Evolutionary conservation across 1,139 yeast species (phyloP).

Genomic region (Geotrichum aggregatum): DNA sequence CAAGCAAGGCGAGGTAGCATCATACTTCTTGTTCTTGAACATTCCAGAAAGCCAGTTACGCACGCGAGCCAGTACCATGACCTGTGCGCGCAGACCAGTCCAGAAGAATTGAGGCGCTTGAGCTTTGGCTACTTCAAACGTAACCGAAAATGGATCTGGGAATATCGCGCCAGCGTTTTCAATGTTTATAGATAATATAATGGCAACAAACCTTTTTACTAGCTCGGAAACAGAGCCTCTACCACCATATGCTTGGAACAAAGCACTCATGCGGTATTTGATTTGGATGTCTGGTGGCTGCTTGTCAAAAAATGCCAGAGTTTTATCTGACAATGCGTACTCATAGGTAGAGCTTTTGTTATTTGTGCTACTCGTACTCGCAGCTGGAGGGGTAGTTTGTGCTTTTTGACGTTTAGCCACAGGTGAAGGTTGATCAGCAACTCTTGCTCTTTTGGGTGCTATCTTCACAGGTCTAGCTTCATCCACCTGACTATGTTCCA

Average conservation of each 20-base stretch:
- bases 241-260: slow-evolving; percentile 11
- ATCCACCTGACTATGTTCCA: not conserved
- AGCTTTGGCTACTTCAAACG: slow-evolving; percentile 26
- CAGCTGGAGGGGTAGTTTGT: not conserved
- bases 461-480: not conserved
- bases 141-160: slow-evolving; percentile 31
- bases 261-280: slow-evolving; percentile 13
- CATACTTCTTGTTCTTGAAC: slow-evolving; percentile 24
- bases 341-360: not conserved
- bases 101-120: slow-evolving; percentile 29
- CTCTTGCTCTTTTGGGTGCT: not conserved
- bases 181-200: slow-evolving; percentile 14
- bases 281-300: slow-evolving; percentile 17
- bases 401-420: slow-evolving; percentile 8
- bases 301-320: slow-evolving; percentile 14
- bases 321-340: slow-evolving; percentile 11
- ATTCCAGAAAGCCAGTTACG: slow-evolving; percentile 33
- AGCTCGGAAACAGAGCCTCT: slow-evolving; percentile 14
- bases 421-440: not conserved
- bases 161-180: slow-evolving; percentile 6
- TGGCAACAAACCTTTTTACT: slow-evolving; percentile 10
- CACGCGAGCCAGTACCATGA: slow-evolving; percentile 29
- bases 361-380: not conserved
- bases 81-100: slow-evolving; percentile 24
- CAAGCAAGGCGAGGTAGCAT: slow-evolving; percentile 24